Conservation (phyloP, 148 eudicot species). For the Polygonum maritimum region DNA sequence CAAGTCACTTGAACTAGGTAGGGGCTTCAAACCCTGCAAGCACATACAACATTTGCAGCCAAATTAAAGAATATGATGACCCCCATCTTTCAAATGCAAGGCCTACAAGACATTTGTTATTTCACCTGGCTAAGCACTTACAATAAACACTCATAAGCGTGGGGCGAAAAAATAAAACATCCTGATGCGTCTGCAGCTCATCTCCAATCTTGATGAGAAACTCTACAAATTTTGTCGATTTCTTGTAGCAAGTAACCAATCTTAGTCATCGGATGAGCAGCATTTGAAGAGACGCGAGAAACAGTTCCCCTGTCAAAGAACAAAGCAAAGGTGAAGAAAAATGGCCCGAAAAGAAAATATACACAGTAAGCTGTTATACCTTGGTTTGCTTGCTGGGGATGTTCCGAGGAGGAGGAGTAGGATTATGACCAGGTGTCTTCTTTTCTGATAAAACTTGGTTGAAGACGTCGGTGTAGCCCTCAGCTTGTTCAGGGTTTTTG, state of each 20-base stretch:
- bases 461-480: slow-evolving; percentile 7
- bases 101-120: background rate
- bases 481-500: slow-evolving; percentile 6
- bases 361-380: background rate
- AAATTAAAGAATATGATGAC: slow-evolving; percentile 4
- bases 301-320: slow-evolving; percentile 2
- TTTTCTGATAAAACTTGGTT: slow-evolving; percentile 1
- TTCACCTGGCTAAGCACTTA: background rate
- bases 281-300: background rate
- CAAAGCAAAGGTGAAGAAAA: background rate
- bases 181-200: background rate
- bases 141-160: background rate
- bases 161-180: background rate
- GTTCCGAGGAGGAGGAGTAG: background rate
- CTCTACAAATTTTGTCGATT: background rate
- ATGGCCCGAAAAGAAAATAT: background rate
- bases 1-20: background rate
- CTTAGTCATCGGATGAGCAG: background rate
- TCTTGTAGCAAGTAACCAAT: background rate
- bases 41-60: slow-evolving; percentile 4
- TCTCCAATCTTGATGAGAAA: background rate
- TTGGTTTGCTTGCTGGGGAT: background rate
- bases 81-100: background rate
- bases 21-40: background rate
- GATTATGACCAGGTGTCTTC: background rate